A percentile compares a stretch with the other conserved stretches of the same genome.
Evolutionary conservation across 1,284 basidiomycete genomes (phyloP).

Genomic region (Cutaneotrichosporon spelunceum): DNA sequence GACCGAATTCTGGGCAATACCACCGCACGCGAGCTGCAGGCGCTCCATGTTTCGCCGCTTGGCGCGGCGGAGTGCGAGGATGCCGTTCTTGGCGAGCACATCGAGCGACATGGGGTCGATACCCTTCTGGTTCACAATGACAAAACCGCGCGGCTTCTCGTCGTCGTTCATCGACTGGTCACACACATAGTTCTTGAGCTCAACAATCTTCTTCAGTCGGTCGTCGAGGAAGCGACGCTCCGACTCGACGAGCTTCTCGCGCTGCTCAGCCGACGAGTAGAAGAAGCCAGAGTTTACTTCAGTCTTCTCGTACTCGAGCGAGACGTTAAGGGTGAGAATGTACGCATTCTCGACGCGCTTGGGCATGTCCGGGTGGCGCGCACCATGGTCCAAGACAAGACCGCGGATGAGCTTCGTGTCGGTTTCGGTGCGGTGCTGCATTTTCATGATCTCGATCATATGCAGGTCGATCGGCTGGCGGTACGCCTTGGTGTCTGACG

Average conservation of each 20-base stretch:
- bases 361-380: slow-evolving; percentile 98
- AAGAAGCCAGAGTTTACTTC: slow-evolving; percentile 99
- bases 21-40: slow-evolving; percentile 89
- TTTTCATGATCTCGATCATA: slow-evolving; percentile 99
- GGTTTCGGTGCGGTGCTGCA: slow-evolving; percentile 97
- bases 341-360: slow-evolving; percentile 96
- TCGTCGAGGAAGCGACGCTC: slow-evolving; percentile 92
- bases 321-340: slow-evolving; percentile 95
- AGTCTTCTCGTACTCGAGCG: slow-evolving; percentile 98
- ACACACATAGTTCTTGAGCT: slow-evolving; percentile 94
- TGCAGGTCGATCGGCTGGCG: slow-evolving; percentile 93
- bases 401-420: slow-evolving; percentile 97
- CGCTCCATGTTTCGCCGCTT: slow-evolving; percentile 98
- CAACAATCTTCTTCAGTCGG: slow-evolving; percentile 94
- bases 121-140: slow-evolving; percentile 98
- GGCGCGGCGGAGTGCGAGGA: slow-evolving; percentile 87
- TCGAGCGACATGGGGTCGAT: slow-evolving; percentile 98
- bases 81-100: slow-evolving; percentile 94
- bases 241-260: slow-evolving; percentile 97
- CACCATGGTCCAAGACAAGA: slow-evolving; percentile 85
- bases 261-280: slow-evolving; percentile 97
- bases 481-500: slow-evolving; percentile 65
- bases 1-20: slow-evolving; percentile 94
- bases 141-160: slow-evolving; percentile 74
- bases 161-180: slow-evolving; percentile 74